Conservation (phyloP, 495 filamentous ascomycete species). For the Aspergillus steynii region DNA sequence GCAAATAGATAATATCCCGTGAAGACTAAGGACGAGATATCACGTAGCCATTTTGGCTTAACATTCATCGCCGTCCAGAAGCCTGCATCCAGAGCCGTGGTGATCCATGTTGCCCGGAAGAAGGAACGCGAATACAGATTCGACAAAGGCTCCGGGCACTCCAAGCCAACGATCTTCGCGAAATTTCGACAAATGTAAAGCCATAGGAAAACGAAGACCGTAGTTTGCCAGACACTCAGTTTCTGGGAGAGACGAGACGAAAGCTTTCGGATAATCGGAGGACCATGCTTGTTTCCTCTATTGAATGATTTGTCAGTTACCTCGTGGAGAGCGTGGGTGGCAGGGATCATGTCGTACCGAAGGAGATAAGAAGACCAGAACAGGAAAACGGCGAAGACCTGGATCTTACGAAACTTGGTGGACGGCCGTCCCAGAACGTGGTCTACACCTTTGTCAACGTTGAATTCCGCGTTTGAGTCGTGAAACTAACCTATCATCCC, state of each 20-base stretch:
- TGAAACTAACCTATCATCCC: constrained; percentile 37
- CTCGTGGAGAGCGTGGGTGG: neutral
- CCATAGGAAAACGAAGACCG: constrained; percentile 85
- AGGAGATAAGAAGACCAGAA: constrained; percentile 89
- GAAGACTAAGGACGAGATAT: constrained; percentile 80
- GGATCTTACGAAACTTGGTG: constrained; percentile 84
- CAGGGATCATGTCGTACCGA: constrained; percentile 48
- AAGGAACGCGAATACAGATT: constrained; percentile 94
- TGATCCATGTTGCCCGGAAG: constrained; percentile 96
- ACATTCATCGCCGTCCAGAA: constrained; percentile 99
- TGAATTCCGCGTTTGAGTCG: no score
- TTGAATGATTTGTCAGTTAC: neutral
- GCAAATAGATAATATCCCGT: constrained; percentile 87
- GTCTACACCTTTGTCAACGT: constrained; percentile 47
- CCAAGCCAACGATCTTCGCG: constrained; percentile 84
- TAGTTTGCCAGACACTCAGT: constrained; percentile 84
- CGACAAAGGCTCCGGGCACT: constrained; percentile 88
- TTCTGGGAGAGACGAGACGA: constrained; percentile 67
- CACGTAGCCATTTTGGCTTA: constrained; percentile 74
- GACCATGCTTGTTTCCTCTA: constrained; percentile 87
- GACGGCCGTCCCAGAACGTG: constrained; percentile 92
- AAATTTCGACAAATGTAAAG: constrained; percentile 92
- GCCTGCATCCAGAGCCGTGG: constrained; percentile 90
- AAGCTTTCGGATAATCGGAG: constrained; percentile 69
- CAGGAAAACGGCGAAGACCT: constrained; percentile 84